These are phyloP conservation scores for Coniochaeta prunicola DNA, from an alignment of 2,329 filamentous ascomycete species.

Conservation along the genomic window DNA sequence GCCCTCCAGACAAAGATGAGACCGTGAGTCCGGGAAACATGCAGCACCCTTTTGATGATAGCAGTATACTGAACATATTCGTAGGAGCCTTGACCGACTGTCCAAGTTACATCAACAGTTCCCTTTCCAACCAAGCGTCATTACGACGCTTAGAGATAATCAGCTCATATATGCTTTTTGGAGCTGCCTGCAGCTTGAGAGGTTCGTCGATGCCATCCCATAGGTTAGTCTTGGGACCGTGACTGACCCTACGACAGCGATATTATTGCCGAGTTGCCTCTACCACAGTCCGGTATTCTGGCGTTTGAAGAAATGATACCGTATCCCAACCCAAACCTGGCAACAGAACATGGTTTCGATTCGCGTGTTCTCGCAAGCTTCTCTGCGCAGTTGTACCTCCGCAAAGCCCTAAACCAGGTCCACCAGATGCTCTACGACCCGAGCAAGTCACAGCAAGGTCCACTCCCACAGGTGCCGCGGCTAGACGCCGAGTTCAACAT, in stretches of 20 bases:
- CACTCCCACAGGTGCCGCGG: neutral
- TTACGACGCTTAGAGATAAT: slow-evolving; percentile 47
- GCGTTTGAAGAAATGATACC: slow-evolving; percentile 58
- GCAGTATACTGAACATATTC: neutral
- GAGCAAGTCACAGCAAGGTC: slow-evolving; percentile 19
- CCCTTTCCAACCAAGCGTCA: slow-evolving; percentile 13
- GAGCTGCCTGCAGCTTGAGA: slow-evolving; percentile 91
- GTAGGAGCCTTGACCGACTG: slow-evolving; percentile 42
- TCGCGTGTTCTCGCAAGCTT: slow-evolving; percentile 51
- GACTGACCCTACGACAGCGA: slow-evolving; percentile 48
- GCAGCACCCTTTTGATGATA: neutral
- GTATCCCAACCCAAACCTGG: slow-evolving; percentile 49
- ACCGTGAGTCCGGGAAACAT: slow-evolving; percentile 46
- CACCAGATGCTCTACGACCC: slow-evolving; percentile 50
- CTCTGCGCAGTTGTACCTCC: slow-evolving; percentile 54
- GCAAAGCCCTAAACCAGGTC: slow-evolving; percentile 58
- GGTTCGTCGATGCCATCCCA: slow-evolving; percentile 35
- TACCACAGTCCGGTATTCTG: slow-evolving; percentile 55
- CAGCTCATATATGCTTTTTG: slow-evolving; percentile 74
- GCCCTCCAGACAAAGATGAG: slow-evolving; percentile 67
- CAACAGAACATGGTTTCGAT: slow-evolving; percentile 33
- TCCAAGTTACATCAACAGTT: slow-evolving; percentile 28
- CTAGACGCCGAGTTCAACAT: slow-evolving; percentile 33
- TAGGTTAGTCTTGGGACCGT: slow-evolving; percentile 10
- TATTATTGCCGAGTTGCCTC: slow-evolving; percentile 76